Conservation (phyloP, 305 asterid genomes). For the Solanum aculeatissimum region DNA sequence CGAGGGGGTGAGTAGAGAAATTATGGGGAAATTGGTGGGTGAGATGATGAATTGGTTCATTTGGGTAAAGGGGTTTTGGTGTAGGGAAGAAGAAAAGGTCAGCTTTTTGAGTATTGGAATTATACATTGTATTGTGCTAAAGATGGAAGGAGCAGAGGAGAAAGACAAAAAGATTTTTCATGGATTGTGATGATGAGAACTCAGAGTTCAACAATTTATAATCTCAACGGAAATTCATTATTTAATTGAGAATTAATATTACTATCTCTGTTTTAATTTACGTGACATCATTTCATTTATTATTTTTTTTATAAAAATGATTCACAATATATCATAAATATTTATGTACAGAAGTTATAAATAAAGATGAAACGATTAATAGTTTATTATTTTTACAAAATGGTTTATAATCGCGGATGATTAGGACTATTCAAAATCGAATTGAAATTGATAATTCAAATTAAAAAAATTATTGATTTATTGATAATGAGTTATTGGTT, state of each 20-base stretch:
- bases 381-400: too few species aligned
- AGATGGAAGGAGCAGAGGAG: not conserved
- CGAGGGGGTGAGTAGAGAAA: not conserved
- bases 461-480: too few species aligned
- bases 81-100: constrained; percentile 18
- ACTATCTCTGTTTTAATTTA: too few species aligned
- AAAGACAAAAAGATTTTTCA: not conserved
- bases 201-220: constrained; percentile 27
- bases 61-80: not conserved
- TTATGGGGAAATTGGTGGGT: not conserved
- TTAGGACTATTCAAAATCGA: too few species aligned
- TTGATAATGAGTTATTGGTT: too few species aligned
- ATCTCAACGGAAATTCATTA: constrained; percentile 10
- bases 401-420: too few species aligned
- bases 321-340: too few species aligned
- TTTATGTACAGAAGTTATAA: too few species aligned
- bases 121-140: not conserved
- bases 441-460: too few species aligned
- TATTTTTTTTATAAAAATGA: too few species aligned
- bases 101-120: not conserved
- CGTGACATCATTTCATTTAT: not conserved
- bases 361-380: too few species aligned
- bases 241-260: not conserved
- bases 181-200: constrained; percentile 5
- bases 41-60: not conserved